Evolutionary conservation across 1,139 yeast genomes (phyloP), one percentile per base, ranked within the genome.

Genomic region (Chernovozyma sophiae-reginae): DNA sequence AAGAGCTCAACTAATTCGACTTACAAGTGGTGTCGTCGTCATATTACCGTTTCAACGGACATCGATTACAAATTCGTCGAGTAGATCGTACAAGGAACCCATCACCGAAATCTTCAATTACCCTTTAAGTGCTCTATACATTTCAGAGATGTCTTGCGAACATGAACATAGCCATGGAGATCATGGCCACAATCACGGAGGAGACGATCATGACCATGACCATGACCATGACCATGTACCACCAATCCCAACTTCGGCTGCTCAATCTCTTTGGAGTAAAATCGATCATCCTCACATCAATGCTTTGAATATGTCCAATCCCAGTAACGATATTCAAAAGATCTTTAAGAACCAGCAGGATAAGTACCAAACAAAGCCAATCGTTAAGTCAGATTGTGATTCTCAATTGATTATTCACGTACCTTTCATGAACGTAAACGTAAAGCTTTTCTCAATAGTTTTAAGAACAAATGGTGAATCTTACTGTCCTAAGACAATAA

Each of bases 371-470:
- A 48, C 75, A 19, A 56, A 58, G 18, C 79, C 78, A 8, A 68
- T 68, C 27, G 62, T 89, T 26, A 75, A 74, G 50, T 79, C 90
- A 1, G 97, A 90, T 55, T 79, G 85, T 3, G 97, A 92, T 53
- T 77, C 82, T 41, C 96, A 90, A 54, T 46, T 90, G 51, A 74
- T 90, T 32, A 52, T 90, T 23, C 75, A 77, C 43, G 74, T 92
- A 22, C 97, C 96, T 13, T 48, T 90, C 44, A 46, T 87, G 48
- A 80, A 83, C 14, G 86, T 86, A 1, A 65, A 74, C 25, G 90
- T 86, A 32, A 86, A 84, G 54, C 60, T 90, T 31, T 85, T 77
- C 53, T 84, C 96, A 1, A 50, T 90, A 4, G 74, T 86, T 6
- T 46, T 90, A 15, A 71, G 96, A 41, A 74, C 90, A 1, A 71